These are phyloP conservation scores for Leucocoprinus sp. DNA, from an alignment of 768 basidiomycete genomes.

Conservation along the genomic window DNA sequence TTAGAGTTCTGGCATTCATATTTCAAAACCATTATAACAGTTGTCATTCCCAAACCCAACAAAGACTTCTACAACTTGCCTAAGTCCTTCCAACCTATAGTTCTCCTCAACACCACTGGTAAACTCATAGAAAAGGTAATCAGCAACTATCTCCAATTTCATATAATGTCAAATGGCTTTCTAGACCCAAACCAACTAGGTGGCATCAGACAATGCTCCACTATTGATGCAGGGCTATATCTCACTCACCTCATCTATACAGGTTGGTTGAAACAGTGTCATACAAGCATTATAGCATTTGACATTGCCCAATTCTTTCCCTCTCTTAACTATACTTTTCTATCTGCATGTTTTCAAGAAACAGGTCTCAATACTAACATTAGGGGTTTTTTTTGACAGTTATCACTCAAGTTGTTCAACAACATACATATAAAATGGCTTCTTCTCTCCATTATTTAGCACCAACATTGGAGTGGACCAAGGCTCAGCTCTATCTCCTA, in stretches of 20 bases:
- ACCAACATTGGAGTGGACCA: no score
- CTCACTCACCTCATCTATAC: constrained; percentile 14
- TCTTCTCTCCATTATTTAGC: neutral
- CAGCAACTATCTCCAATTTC: no score
- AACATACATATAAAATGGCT: neutral
- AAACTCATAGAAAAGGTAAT: no score
- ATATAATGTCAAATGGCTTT: no score
- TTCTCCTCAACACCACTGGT: no score
- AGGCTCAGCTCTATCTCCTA: neutral
- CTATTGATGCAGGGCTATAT: constrained; percentile 15
- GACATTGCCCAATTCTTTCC: neutral
- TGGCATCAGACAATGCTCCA: constrained; percentile 13
- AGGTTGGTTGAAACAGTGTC: constrained; percentile 15
- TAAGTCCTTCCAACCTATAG: no score
- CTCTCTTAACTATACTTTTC: neutral
- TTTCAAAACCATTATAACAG: no score
- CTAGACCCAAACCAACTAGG: constrained; percentile 9
- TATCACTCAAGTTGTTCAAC: no score
- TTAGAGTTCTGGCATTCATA: no score
- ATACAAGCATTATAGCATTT: constrained; percentile 13
- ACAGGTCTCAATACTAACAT: neutral
- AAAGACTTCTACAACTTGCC: no score
- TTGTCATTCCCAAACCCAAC: no score
- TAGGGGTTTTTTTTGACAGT: no score
- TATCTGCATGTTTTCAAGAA: neutral